phyloP scores from a whole-genome alignment of 306 rosid species.

The Trifolium dubium region DNA sequence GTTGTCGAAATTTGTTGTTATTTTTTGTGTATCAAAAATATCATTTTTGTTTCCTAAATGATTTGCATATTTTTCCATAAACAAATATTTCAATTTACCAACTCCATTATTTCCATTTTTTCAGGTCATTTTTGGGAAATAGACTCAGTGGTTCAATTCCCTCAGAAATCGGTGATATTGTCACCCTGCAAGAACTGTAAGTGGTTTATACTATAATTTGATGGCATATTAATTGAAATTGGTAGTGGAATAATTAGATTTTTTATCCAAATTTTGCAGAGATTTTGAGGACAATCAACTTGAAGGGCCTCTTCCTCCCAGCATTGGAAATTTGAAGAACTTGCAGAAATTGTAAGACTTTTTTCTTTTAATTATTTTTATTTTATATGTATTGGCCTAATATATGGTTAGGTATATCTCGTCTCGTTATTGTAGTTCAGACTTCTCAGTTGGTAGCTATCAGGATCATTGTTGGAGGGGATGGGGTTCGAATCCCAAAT shows the following conservation, averaged over 20 bases:
- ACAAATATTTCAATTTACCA: background rate
- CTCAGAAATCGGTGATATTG: constrained; percentile 56
- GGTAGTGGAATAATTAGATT: constrained; percentile 13
- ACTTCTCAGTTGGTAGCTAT: too few species aligned
- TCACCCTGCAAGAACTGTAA: constrained; percentile 59
- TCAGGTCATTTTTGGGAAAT: constrained; percentile 72
- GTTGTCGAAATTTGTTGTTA: too few species aligned
- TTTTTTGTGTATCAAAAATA: background rate
- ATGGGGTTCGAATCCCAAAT: too few species aligned
- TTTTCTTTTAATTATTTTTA: background rate
- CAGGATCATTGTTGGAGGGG: too few species aligned
- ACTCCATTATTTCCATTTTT: constrained; percentile 19
- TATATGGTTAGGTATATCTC: too few species aligned
- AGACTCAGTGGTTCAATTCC: constrained; percentile 69
- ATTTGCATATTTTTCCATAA: background rate
- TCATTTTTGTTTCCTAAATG: background rate
- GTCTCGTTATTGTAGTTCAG: too few species aligned
- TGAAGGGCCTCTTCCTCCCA: constrained; percentile 65
- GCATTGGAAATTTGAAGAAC: constrained; percentile 59
- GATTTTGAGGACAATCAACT: constrained; percentile 61
- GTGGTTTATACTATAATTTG: constrained; percentile 33
- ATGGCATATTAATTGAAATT: constrained; percentile 3
- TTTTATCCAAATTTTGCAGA: constrained; percentile 48
- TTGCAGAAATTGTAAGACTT: constrained; percentile 61
- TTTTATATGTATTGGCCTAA: too few species aligned